A percentile compares a stretch with the other conserved stretches of the same genome.
Evolutionary conservation across 768 basidiomycete genomes (phyloP).

Genomic region (Mycena epipterygia): DNA sequence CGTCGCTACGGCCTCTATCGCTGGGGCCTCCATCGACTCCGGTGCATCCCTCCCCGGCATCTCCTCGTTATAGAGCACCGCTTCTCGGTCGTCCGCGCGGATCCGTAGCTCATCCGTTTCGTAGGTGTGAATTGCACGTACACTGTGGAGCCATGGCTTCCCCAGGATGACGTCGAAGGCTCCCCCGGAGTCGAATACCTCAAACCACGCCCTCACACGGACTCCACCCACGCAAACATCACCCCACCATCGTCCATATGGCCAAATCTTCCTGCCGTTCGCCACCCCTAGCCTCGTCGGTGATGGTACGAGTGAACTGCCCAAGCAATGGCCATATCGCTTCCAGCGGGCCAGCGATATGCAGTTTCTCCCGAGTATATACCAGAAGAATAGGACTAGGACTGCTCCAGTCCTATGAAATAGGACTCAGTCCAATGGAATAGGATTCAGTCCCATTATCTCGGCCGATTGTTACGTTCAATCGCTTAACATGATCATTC

Average conservation of each 20-base stretch:
- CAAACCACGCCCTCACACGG: background rate
- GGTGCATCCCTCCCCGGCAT: background rate
- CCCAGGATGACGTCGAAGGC: conserved; percentile 23
- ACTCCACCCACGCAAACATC: conserved; percentile 11
- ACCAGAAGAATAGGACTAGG: no score
- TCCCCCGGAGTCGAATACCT: conserved; percentile 15
- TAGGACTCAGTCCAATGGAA: no score
- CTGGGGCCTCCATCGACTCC: background rate
- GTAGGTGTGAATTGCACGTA: conserved; percentile 21
- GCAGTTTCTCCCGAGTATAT: no score
- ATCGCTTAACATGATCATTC: no score
- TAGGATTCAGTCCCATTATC: no score
- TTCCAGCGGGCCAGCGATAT: conserved; percentile 22
- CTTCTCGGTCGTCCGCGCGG: background rate
- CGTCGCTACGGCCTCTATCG: background rate
- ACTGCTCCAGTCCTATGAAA: no score
- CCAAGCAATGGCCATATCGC: conserved; percentile 13
- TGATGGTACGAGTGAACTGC: background rate
- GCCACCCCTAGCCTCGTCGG: conserved; percentile 6
- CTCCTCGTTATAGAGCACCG: conserved; percentile 17
- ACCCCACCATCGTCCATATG: conserved; percentile 21
- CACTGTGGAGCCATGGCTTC: conserved; percentile 25
- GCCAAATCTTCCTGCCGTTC: background rate
- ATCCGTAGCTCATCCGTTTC: conserved; percentile 14
- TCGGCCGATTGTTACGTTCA: no score